Conservation (phyloP, 495 filamentous ascomycete species). For the Penicillium roqueforti region DNA sequence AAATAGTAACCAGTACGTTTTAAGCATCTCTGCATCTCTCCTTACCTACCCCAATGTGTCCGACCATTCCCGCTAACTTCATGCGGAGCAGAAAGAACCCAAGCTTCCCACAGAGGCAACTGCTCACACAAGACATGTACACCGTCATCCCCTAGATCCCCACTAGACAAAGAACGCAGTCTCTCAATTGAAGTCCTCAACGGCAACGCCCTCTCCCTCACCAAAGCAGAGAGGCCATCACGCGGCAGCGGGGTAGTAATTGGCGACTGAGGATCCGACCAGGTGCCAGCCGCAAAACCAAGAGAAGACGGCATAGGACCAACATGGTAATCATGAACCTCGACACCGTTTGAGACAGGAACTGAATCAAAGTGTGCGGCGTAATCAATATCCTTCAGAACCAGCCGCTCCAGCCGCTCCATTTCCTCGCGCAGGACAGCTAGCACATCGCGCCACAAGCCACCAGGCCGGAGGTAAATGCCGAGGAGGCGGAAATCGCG, state of each 20-base stretch:
- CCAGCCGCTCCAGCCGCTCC: constrained; percentile 55
- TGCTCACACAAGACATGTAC: constrained; percentile 46
- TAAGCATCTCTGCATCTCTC: not conserved
- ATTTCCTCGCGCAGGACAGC: constrained; percentile 54
- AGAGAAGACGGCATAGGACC: constrained; percentile 8
- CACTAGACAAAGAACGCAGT: constrained; percentile 28
- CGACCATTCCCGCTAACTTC: constrained; percentile 2
- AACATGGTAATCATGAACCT: constrained; percentile 12
- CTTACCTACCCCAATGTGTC: constrained; percentile 3
- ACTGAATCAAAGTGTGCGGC: constrained; percentile 48
- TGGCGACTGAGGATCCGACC: not conserved
- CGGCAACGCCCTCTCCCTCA: constrained; percentile 15
- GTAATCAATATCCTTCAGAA: constrained; percentile 60
- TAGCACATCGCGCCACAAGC: constrained; percentile 59
- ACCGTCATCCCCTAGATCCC: constrained; percentile 59
- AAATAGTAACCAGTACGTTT: not conserved
- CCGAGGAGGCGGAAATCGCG: constrained; percentile 55
- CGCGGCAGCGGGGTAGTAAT: not conserved
- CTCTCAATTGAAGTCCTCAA: constrained; percentile 23
- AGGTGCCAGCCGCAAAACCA: constrained; percentile 14
- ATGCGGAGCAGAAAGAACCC: constrained; percentile 45
- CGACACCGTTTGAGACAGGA: constrained; percentile 22
- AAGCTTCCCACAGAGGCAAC: constrained; percentile 60
- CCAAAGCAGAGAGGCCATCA: not conserved
- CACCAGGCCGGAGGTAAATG: constrained; percentile 54